Conservation (phyloP, 2,329 filamentous ascomycete species). For the Colletotrichum siamense region DNA sequence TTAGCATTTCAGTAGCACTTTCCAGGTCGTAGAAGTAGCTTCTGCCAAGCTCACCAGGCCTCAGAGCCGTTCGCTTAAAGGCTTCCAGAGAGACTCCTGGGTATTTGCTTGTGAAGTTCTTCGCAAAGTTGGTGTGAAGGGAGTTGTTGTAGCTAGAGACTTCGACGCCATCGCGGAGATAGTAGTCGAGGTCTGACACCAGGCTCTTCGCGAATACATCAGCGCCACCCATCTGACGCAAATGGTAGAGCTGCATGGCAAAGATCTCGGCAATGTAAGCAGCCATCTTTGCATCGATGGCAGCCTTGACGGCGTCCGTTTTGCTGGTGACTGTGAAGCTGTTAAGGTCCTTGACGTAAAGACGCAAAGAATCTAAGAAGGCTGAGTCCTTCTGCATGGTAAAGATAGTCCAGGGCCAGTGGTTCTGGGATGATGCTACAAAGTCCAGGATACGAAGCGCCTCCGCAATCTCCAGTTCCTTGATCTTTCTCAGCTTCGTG, state of each 20-base stretch:
- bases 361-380: conserved; percentile 75
- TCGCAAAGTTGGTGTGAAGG: conserved; percentile 82
- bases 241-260: conserved; percentile 88
- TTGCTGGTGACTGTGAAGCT: conserved; percentile 58
- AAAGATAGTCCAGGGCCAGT: conserved; percentile 94
- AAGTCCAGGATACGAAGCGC: conserved; percentile 84
- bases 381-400: conserved; percentile 75
- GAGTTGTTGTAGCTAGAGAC: conserved; percentile 88
- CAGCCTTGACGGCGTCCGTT: conserved; percentile 60
- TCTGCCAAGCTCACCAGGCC: conserved; percentile 69
- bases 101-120: conserved; percentile 84
- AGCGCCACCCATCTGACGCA: conserved; percentile 76
- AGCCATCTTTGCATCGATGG: conserved; percentile 73
- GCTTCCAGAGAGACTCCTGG: conserved; percentile 74
- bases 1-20: conserved; percentile 77
- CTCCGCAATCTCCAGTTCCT: conserved; percentile 66
- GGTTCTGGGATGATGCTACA: conserved; percentile 85
- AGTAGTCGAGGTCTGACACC: conserved; percentile 78
- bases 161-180: conserved; percentile 76
- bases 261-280: conserved; percentile 87
- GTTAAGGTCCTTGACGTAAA: conserved; percentile 68
- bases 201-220: conserved; percentile 72
- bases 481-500: conserved; percentile 70
- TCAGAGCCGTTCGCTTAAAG: conserved; percentile 78
- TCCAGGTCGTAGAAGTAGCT: conserved; percentile 86